Evolutionary conservation across 148 eudicot species (phyloP).

Genomic region (Silene latifolia): DNA sequence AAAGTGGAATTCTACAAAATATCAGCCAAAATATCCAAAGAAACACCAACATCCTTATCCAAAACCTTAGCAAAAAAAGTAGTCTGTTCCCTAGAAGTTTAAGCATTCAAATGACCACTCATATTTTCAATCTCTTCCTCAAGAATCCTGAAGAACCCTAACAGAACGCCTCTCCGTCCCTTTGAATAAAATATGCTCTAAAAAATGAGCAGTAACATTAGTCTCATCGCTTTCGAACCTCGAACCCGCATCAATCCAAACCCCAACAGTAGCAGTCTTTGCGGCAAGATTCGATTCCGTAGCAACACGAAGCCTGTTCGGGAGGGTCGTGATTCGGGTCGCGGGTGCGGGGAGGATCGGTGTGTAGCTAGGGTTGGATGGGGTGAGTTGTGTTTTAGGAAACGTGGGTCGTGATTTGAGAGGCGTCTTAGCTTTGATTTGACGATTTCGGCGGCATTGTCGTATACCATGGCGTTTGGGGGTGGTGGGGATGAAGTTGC

Average conservation of each 20-base stretch:
- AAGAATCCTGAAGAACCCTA: slow-evolving; percentile 37
- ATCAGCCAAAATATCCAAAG: slow-evolving; percentile 75
- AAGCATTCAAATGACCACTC: slow-evolving; percentile 93
- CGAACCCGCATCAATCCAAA: slow-evolving; percentile 82
- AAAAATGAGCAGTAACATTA: slow-evolving; percentile 72
- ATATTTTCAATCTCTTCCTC: slow-evolving; percentile 90
- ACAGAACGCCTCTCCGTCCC: slow-evolving; percentile 58
- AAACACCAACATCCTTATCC: slow-evolving; percentile 57
- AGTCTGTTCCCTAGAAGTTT: slow-evolving; percentile 83
- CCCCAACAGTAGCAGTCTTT: slow-evolving; percentile 77
- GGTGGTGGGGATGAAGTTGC: slow-evolving; percentile 39
- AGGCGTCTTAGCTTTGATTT: slow-evolving; percentile 52
- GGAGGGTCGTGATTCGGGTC: slow-evolving; percentile 62
- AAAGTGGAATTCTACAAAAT: slow-evolving; percentile 85
- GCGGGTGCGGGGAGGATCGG: slow-evolving; percentile 48
- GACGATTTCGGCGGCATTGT: slow-evolving; percentile 58
- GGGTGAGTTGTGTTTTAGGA: slow-evolving; percentile 62
- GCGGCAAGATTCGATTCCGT: slow-evolving; percentile 56
- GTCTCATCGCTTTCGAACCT: slow-evolving; percentile 64
- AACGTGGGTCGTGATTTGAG: slow-evolving; percentile 50
- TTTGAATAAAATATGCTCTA: slow-evolving; percentile 80
- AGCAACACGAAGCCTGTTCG: slow-evolving; percentile 68
- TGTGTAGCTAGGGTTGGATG: slow-evolving; percentile 52
- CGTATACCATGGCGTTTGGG: slow-evolving; percentile 59
- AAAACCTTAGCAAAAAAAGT: slow-evolving; percentile 75